These are phyloP conservation scores for Wickerhamiella parazyma DNA, from an alignment of 805 yeast genomes.

Conservation along the genomic window DNA sequence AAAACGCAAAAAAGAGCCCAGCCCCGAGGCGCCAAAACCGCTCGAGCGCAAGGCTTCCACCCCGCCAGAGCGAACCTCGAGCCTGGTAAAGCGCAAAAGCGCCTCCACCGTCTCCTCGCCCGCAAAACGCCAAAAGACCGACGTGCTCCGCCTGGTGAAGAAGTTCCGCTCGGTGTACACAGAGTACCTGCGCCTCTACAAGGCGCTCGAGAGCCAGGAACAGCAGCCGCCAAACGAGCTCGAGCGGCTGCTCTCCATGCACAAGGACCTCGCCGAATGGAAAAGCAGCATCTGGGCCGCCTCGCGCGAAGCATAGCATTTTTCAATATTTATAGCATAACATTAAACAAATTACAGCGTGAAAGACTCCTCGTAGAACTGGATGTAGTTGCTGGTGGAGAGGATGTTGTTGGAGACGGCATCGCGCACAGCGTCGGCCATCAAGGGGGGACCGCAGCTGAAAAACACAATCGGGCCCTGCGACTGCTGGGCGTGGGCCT, in stretches of 20 bases:
- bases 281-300: constrained; percentile 41
- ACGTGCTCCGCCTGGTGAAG: constrained; percentile 28
- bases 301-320: background rate
- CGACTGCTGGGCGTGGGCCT: constrained; percentile 1
- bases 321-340: constrained; percentile 3
- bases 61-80: background rate
- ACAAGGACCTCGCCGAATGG: constrained; percentile 40
- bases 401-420: constrained; percentile 9
- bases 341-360: constrained; percentile 6
- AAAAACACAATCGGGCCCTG: constrained; percentile 12
- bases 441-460: constrained; percentile 13
- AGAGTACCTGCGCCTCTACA: constrained; percentile 38
- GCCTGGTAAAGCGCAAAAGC: background rate
- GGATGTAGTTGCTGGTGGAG: constrained; percentile 10
- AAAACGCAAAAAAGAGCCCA: constrained; percentile 9
- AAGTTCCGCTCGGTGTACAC: constrained; percentile 36
- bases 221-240: constrained; percentile 21
- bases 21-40: background rate
- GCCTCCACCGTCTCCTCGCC: background rate
- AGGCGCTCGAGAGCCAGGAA: constrained; percentile 18
- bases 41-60: background rate
- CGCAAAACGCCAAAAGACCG: constrained; percentile 12
- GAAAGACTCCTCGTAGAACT: constrained; percentile 14
- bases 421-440: constrained; percentile 14
- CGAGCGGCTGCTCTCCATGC: constrained; percentile 36